phyloP scores from a whole-genome alignment of 2,329 filamentous ascomycete species.

The Aureobasidium sp. region DNA sequence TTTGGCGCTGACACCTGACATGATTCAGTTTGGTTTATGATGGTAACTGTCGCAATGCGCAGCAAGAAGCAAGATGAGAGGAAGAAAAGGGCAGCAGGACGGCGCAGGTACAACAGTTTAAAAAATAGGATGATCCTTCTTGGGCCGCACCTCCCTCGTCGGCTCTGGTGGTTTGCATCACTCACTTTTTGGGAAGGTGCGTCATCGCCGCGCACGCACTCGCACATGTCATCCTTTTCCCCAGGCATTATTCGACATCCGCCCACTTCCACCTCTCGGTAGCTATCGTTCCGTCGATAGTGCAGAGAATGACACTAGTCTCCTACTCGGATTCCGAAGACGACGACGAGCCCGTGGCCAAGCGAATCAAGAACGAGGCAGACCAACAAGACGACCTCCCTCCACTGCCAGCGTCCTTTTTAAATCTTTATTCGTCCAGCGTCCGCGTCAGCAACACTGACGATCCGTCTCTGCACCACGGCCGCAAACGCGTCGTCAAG shows the following conservation, averaged over 20 bases:
- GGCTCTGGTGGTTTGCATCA: neutral
- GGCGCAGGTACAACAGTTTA: conserved; percentile 8
- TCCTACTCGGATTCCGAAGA: conserved; percentile 55
- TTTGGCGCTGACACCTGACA: conserved; percentile 18
- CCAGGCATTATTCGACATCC: neutral
- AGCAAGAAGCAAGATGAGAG: conserved; percentile 2
- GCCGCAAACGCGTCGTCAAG: conserved; percentile 72
- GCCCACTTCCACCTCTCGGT: conserved; percentile 2
- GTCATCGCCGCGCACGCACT: conserved; percentile 9
- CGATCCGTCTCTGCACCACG: conserved; percentile 77
- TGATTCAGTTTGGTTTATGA: neutral
- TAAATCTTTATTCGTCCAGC: conserved; percentile 81
- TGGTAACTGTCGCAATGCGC: neutral
- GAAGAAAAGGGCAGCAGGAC: neutral
- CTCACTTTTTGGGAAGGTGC: conserved; percentile 1
- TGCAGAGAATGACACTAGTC: conserved; percentile 52
- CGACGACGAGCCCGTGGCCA: conserved; percentile 24
- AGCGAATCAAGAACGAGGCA: neutral
- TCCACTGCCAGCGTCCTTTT: conserved; percentile 69
- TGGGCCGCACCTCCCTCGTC: neutral
- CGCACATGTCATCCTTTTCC: conserved; percentile 5
- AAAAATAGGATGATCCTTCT: neutral
- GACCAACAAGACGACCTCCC: conserved; percentile 17
- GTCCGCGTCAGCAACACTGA: conserved; percentile 71
- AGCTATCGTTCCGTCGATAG: neutral